A percentile compares a stretch with the other conserved stretches of the same genome.
Evolutionary conservation across 2,329 filamentous ascomycete genomes (phyloP).

Genomic region (Microdochium paspali): DNA sequence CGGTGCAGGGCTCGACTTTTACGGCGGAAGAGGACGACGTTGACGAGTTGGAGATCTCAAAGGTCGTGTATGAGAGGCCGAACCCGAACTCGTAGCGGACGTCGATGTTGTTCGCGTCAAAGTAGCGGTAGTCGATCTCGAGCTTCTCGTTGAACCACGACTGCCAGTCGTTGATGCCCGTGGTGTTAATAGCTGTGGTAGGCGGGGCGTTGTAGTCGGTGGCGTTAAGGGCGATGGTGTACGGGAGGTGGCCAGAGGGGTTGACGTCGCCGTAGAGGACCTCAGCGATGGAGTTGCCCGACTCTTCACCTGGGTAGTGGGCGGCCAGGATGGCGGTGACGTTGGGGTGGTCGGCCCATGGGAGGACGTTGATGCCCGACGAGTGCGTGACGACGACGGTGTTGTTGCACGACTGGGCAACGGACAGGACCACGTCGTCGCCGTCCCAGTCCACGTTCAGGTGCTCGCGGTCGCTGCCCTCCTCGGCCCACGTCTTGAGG

Average conservation of each 20-base stretch:
- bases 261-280: slow-evolving; percentile 53
- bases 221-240: slow-evolving; percentile 56
- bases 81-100: slow-evolving; percentile 59
- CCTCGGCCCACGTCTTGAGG: slow-evolving; percentile 57
- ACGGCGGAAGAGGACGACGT: slow-evolving; percentile 28
- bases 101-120: slow-evolving; percentile 48
- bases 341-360: slow-evolving; percentile 47
- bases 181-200: slow-evolving; percentile 25
- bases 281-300: slow-evolving; percentile 50
- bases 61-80: slow-evolving; percentile 50
- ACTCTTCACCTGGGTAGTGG: slow-evolving; percentile 51
- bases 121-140: slow-evolving; percentile 59
- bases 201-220: slow-evolving; percentile 33
- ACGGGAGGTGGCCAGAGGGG: slow-evolving; percentile 52
- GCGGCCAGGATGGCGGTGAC: slow-evolving; percentile 53
- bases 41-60: slow-evolving; percentile 38
- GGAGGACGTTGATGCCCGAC: slow-evolving; percentile 46
- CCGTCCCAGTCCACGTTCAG: slow-evolving; percentile 51
- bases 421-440: slow-evolving; percentile 46
- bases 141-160: slow-evolving; percentile 50
- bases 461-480: slow-evolving; percentile 47
- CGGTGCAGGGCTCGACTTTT: slow-evolving; percentile 1
- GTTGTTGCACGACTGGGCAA: slow-evolving; percentile 36
- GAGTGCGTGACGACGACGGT: slow-evolving; percentile 49
- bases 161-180: slow-evolving; percentile 30